Percentiles rank a stretch among this genome's conserved stretches.
These are phyloP conservation scores for Penicillium sp. DNA, from an alignment of 2,329 filamentous ascomycete species.

Conservation along the genomic window DNA sequence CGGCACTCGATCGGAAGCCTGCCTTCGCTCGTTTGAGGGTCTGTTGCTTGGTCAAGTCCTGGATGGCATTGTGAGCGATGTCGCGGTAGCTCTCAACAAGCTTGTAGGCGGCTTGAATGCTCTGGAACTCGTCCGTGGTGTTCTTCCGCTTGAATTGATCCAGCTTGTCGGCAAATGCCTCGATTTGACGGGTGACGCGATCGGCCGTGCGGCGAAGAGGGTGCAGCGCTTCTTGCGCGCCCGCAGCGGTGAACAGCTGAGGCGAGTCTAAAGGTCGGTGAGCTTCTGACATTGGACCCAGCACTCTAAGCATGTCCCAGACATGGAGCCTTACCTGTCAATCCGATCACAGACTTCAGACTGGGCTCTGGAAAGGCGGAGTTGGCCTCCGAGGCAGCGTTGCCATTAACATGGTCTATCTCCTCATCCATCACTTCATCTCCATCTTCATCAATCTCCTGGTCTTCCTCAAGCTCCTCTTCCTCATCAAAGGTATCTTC, in stretches of 20 bases:
- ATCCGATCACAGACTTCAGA: conserved; percentile 16
- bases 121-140: conserved; percentile 52
- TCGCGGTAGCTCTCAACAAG: conserved; percentile 63
- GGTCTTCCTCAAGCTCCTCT: conserved; percentile 25
- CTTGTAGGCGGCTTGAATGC: conserved; percentile 63
- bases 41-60: conserved; percentile 41
- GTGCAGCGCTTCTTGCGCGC: conserved; percentile 53
- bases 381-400: conserved; percentile 27
- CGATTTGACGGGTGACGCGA: conserved; percentile 74
- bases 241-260: conserved; percentile 45
- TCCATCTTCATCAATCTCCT: conserved; percentile 23
- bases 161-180: conserved; percentile 77
- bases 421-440: conserved; percentile 30
- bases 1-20: conserved; percentile 28
- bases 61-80: conserved; percentile 53
- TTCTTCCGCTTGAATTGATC: conserved; percentile 66
- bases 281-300: no score
- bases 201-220: conserved; percentile 64
- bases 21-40: conserved; percentile 40
- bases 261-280: conserved; percentile 24
- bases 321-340: conserved; percentile 6
- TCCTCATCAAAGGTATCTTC: conserved; percentile 27
- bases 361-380: conserved; percentile 26
- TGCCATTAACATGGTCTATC: conserved; percentile 29
- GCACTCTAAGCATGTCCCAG: no score